These are phyloP conservation scores for Fraxinus paxiana DNA, from an alignment of 305 asterid genomes.

Conservation along the genomic window DNA sequence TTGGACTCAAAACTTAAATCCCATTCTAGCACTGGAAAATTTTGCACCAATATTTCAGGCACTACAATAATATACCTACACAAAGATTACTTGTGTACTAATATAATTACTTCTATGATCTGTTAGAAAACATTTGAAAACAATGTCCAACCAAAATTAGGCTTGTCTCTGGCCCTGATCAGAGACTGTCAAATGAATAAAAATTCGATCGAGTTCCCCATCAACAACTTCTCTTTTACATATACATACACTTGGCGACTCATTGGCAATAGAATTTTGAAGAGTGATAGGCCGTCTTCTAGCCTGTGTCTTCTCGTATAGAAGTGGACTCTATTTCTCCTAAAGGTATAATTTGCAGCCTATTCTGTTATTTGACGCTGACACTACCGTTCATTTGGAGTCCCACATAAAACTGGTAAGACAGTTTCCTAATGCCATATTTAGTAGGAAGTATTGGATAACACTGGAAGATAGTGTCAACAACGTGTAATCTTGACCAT, in stretches of 20 bases:
- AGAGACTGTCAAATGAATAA: background rate
- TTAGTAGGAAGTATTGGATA: background rate
- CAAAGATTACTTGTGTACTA: background rate
- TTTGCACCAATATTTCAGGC: background rate
- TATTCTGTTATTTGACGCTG: background rate
- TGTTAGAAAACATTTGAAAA: background rate
- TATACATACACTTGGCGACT: background rate
- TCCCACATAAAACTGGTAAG: background rate
- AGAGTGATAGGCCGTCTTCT: background rate
- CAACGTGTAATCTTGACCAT: background rate
- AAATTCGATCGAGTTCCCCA: background rate
- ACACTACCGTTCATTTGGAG: background rate
- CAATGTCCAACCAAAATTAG: background rate
- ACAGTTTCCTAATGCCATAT: background rate
- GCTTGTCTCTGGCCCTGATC: background rate
- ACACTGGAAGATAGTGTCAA: background rate
- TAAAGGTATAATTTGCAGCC: background rate
- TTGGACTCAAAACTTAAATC: background rate
- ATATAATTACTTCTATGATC: background rate
- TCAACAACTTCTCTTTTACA: background rate
- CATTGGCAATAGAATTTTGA: background rate
- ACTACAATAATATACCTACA: background rate
- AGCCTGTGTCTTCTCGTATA: background rate
- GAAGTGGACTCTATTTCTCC: background rate
- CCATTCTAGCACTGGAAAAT: background rate